Base-by-base conservation (phyloP, 768 basidiomycete genomes). In the Gautieria morchelliformis region DNA sequence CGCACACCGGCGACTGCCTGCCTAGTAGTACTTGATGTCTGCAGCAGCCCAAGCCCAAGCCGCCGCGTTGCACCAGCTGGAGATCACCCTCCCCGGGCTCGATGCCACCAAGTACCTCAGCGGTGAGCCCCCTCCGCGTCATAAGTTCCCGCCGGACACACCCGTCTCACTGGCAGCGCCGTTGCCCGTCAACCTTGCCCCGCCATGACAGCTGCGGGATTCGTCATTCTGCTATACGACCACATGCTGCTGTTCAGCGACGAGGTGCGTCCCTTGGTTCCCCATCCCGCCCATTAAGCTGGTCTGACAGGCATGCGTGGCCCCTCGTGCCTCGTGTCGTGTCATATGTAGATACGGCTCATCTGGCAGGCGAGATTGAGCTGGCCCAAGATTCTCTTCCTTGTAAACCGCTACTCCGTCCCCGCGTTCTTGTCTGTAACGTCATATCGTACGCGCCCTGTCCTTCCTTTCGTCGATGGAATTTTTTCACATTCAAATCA, bases 351-450 rank as follows among this genome's bases (percentile, higher is more conserved):
- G 56, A 37, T 19, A 30, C 58, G 65, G 39, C 67, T 71, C 49
- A 67, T 78, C 19, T 78, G 76, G 75, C 63, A 58, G 17, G 72
- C 75, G 0, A 69, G 66, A 51, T 61, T 61, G 53, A 72, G 71
- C 0, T 64, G 70, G 22, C 66, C 70, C 1, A 78, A 76, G 52
- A 58, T 71, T 44, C 62, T 71, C 2, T 76, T 75, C 62, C 63
- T 78, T 27, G 35, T 71, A 8, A 68, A 75, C 57, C 69, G 75
- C 2, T 78, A 78, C 60, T 27, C 65, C 0, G 70, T 75, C 0
- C 66, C 71, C 27, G 55, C 37, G 6, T 62, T 59, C 12, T 62
- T 70, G 1, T 41, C 69, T 14, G 60, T 61, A 2, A 58, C 64
- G 6, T 65, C 69, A 0, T 62, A 63, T 62, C 64, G 71, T 71